Evolutionary conservation across 257 asterid species (phyloP).

Genomic region (Dorcoceras hygrometricum): DNA sequence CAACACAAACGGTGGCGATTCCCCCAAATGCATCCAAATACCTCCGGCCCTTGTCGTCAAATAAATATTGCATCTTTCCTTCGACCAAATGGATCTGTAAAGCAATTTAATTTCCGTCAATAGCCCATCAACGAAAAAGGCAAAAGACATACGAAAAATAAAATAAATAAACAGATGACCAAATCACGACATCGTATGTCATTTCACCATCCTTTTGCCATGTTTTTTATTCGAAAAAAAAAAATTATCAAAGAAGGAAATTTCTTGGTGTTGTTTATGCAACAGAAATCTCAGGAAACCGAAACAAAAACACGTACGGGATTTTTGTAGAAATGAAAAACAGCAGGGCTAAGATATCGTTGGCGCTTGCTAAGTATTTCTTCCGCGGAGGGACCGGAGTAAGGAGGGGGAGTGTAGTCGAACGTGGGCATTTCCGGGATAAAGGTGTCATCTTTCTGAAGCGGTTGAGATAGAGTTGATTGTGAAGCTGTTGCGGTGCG

Average conservation of each 20-base stretch:
- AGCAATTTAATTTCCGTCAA: not conserved
- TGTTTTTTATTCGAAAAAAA: no score
- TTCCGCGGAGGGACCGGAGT: slow-evolving; percentile 71
- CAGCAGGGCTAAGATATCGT: slow-evolving; percentile 75
- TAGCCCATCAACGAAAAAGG: not conserved
- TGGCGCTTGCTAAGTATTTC: slow-evolving; percentile 66
- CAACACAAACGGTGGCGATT: slow-evolving; percentile 83
- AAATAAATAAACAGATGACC: not conserved
- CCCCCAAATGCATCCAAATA: slow-evolving; percentile 93
- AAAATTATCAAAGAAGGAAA: no score
- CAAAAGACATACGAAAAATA: not conserved
- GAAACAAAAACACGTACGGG: slow-evolving; percentile 43
- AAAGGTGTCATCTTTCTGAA: slow-evolving; percentile 34
- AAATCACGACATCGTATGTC: not conserved
- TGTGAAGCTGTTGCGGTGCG: slow-evolving; percentile 27
- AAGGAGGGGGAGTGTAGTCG: slow-evolving; percentile 84
- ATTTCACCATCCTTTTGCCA: not conserved
- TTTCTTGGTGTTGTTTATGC: not conserved
- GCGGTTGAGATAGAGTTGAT: slow-evolving; percentile 34
- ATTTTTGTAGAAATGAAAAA: slow-evolving; percentile 64
- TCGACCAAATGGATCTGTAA: slow-evolving; percentile 77
- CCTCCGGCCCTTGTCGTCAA: slow-evolving; percentile 72
- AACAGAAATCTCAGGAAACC: not conserved
- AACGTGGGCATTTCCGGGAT: slow-evolving; percentile 77
- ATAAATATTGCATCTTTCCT: slow-evolving; percentile 92